Evolutionary conservation across 2,329 filamentous ascomycete genomes (phyloP).

Genomic region (Aureobasidium musti): DNA sequence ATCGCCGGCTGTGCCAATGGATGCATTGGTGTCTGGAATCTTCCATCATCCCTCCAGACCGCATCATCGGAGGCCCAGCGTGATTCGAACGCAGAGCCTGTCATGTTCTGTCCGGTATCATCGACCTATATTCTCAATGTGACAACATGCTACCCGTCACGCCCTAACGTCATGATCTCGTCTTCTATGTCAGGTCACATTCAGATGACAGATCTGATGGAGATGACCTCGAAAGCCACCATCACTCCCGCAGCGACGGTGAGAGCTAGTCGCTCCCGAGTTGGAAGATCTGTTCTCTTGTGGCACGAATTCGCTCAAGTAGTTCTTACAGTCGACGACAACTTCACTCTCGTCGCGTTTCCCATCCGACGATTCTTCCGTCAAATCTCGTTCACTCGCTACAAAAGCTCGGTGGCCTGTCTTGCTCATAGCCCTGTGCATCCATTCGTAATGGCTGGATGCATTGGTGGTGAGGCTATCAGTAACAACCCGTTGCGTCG

Average conservation of each 20-base stretch:
- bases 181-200: conserved; percentile 58
- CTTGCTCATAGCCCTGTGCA: conserved; percentile 57
- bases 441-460: conserved; percentile 56
- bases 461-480: conserved; percentile 54
- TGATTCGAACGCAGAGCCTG: conserved; percentile 39
- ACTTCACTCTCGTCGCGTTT: conserved; percentile 52
- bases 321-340: conserved; percentile 58
- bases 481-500: conserved; percentile 56
- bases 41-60: conserved; percentile 43
- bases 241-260: conserved; percentile 51
- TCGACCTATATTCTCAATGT: conserved; percentile 53
- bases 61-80: conserved; percentile 41
- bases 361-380: conserved; percentile 57
- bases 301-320: conserved; percentile 60
- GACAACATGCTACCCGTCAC: conserved; percentile 55
- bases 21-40: conserved; percentile 57
- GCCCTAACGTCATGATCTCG: conserved; percentile 56
- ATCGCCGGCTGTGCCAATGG: conserved; percentile 60
- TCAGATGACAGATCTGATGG: conserved; percentile 57
- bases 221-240: conserved; percentile 47
- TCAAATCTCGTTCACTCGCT: conserved; percentile 44
- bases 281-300: conserved; percentile 51
- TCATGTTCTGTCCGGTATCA: conserved; percentile 49
- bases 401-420: conserved; percentile 44
- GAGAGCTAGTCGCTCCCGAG: conserved; percentile 52